Conservation (phyloP, 2,329 filamentous ascomycete genomes). For the Penicillium janthinellum region DNA sequence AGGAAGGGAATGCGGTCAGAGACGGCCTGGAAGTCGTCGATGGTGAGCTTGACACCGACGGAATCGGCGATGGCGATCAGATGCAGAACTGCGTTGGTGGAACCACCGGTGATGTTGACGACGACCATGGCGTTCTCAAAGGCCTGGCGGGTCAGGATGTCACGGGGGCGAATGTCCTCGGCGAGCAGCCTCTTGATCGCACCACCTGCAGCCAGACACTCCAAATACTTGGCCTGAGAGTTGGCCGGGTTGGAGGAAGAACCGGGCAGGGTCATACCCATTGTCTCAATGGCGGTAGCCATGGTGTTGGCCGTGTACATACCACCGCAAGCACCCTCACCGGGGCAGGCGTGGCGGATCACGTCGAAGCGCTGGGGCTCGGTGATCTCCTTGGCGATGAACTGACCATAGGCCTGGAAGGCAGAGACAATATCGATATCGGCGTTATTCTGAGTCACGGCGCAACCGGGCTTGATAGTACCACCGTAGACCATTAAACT, state of each 20-base stretch:
- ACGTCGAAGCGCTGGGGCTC: conserved; percentile 94
- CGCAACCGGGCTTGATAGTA: conserved; percentile 89
- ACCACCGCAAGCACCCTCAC: conserved; percentile 79
- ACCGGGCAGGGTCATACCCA: conserved; percentile 79
- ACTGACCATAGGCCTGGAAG: conserved; percentile 97
- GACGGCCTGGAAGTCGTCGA: conserved; percentile 83
- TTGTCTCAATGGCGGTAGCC: conserved; percentile 71
- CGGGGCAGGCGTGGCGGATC: conserved; percentile 86
- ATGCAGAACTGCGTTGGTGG: conserved; percentile 83
- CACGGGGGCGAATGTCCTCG: conserved; percentile 74
- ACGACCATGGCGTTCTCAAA: conserved; percentile 86
- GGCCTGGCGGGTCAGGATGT: conserved; percentile 77
- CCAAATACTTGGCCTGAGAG: conserved; percentile 68
- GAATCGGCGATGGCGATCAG: conserved; percentile 81
- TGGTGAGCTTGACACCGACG: conserved; percentile 77
- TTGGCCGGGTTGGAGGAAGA: conserved; percentile 80
- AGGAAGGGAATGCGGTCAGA: conserved; percentile 78
- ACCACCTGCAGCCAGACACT: conserved; percentile 71
- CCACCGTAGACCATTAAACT: conserved; percentile 98
- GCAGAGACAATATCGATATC: conserved; percentile 93
- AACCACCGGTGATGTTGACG: conserved; percentile 79
- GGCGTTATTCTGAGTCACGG: conserved; percentile 69
- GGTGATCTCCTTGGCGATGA: conserved; percentile 84
- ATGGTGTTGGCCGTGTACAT: conserved; percentile 82
- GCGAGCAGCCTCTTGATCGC: conserved; percentile 74